Evolutionary conservation across 1,139 yeast genomes (phyloP), one percentile per base, ranked within the genome.

Genomic region (Scheffersomyces segobiensis): DNA sequence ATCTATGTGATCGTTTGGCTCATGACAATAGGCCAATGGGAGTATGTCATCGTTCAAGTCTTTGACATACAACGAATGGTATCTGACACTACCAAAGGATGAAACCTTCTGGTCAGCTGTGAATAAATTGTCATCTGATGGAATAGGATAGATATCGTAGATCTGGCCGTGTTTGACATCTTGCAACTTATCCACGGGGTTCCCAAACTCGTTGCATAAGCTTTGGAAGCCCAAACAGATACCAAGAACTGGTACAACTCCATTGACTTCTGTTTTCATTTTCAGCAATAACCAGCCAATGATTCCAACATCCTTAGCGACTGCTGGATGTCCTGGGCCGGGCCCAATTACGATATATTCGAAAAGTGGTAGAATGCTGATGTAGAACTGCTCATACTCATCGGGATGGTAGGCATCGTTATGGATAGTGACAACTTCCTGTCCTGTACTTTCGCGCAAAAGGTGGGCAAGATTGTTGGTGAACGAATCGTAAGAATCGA

Each of bases 401-500:
- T 63, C 62, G 8, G 75, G 71, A 5, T 61, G 52, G 59, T 88
- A 79, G 0, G 91, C 76, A 71, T 93, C 97, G 69, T 92, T 92
- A 67, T 89, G 95, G 51, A 93, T 84, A 1, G 91, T 88, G 47
- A 83, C 75, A 14, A 92, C 95, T 48, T 78, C 73, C 49, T 84
- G 82, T 0, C 79, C 80, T 0, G 89, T 81, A 14, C 85, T 78
- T 19, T 73, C 71, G 62, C 82, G 84, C n/a, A 95, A 72, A 47
- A 93, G 80, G 58, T 84, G 82, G 47, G 86, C 84, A 57, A 95
- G 83, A 70, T 95, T 95, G 74, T 86, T 90, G 3, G 98, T 89
- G 79, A 93, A 95, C 12, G 98, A 93, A 72, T 95, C 99, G 69
- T 95, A 93, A 5, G 97, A 93, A 72, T 95, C 99, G 21, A 95